Percentiles rank a stretch among this genome's conserved stretches.
Conservation (phyloP, 116 monocot species). For the Zostera marina region DNA sequence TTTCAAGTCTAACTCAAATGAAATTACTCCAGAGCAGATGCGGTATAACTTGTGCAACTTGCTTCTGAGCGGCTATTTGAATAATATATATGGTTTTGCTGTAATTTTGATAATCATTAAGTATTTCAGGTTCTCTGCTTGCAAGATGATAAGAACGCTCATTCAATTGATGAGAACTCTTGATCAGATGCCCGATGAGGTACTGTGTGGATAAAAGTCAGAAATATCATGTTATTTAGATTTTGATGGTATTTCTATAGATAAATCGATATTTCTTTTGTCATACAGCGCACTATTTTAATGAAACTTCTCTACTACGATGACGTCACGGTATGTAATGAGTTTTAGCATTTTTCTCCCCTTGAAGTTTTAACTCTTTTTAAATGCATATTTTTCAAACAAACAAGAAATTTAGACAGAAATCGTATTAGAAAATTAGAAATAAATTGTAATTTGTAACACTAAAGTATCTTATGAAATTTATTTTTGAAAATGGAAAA, state of each 20-base stretch:
- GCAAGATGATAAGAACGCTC: slow-evolving; percentile 92
- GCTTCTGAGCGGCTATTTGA: not conserved
- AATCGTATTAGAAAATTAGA: too few relatives aligned
- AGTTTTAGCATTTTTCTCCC: not conserved
- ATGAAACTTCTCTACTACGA: slow-evolving; percentile 99
- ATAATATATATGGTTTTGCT: not conserved
- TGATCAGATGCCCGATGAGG: slow-evolving; percentile 91
- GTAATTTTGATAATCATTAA: not conserved
- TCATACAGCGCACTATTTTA: slow-evolving; percentile 71
- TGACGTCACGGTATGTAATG: slow-evolving; percentile 62
- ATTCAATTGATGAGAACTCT: slow-evolving; percentile 94
- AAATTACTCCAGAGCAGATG: slow-evolving; percentile 96
- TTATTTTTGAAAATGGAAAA: too few relatives aligned
- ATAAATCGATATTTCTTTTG: slow-evolving; percentile 3
- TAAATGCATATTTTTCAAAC: too few relatives aligned
- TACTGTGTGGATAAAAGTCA: slow-evolving; percentile 9
- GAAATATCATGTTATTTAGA: not conserved
- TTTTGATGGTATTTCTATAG: slow-evolving; percentile 1
- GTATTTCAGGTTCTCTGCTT: slow-evolving; percentile 76
- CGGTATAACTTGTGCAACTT: slow-evolving; percentile 24
- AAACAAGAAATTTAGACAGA: too few relatives aligned
- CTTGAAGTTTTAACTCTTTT: too few relatives aligned
- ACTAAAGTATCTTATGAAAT: too few relatives aligned
- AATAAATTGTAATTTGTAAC: too few relatives aligned
- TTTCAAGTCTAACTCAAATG: slow-evolving; percentile 43